Base-by-base conservation (phyloP, 805 yeast species). In the Vanderwaltozyma yarrowii region DNA sequence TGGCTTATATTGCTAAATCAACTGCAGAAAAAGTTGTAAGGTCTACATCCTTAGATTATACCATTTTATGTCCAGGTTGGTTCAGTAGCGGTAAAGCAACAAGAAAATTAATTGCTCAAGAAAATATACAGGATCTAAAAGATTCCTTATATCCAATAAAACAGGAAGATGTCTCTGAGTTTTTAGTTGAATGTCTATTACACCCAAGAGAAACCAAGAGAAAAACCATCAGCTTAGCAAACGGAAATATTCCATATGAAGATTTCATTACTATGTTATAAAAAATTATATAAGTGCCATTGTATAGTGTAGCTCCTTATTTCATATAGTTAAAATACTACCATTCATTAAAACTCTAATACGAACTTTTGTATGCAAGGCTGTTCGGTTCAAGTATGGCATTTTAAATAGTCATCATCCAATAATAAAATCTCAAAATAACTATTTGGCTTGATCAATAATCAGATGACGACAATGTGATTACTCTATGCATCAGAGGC, bases 1-100 rank as follows among this genome's bases (percentile, higher is more conserved):
- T 69, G 19, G 77, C 77, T 57, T 77, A 67, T 46, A 73, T 74
- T 40, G 77, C 80, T 12, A 78, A 78, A 56, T 71, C 70, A 47
- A 73, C 74, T 38, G 80, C 83, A 3, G 84, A 78, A 49, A 51
- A 65, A 32, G 62, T 60, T 32, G 45, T 69, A 37, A 67, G 67
- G 39, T 52, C 57, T 21, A 51, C 66, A 10, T 52, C 57, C 2
- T 60, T 71, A 45, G 71, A 74, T 45, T 77, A 62, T 60, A 76
- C 82, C 2, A 74, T 77, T 35, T 52, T 77, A 33, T 73, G 67
- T 45, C 83, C 83, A 1, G 74, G 77, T 2, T 9, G 35, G 12
- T 61, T 46, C 15, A 28, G 21, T 9, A 33, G 27, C 9, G 36
- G 56, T 1, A 52, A 45, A 9, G 65, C 63, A 0, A 64, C 71